These are phyloP conservation scores for Castanea crenata DNA, from an alignment of 306 rosid genomes.

Conservation along the genomic window DNA sequence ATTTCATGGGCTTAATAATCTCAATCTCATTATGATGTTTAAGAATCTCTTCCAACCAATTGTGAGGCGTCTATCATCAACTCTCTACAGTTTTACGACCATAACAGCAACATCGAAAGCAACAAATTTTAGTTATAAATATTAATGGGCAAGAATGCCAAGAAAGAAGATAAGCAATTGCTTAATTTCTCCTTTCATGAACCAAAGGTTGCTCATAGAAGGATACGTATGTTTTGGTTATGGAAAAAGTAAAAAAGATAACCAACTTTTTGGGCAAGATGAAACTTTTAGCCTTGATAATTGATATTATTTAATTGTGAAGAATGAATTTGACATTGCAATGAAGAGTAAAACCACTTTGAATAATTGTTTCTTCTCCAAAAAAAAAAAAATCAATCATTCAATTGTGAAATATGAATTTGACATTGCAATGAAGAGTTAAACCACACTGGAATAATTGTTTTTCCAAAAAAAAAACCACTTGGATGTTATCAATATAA, in stretches of 20 bases:
- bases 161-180: not conserved
- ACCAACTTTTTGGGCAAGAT: no score
- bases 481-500: no score
- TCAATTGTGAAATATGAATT: no score
- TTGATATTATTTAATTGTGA: no score
- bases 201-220: not conserved
- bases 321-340: no score
- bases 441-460: not conserved
- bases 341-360: not conserved
- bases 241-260: no score
- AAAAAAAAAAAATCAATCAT: no score
- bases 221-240: not conserved
- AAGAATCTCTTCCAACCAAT: slow-evolving; percentile 13
- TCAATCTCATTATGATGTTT: slow-evolving; percentile 7
- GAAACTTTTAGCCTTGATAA: no score
- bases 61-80: slow-evolving; percentile 9
- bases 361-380: not conserved
- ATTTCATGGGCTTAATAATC: slow-evolving; percentile 14
- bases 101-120: slow-evolving; percentile 19
- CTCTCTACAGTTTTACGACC: not conserved
- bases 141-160: not conserved
- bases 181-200: slow-evolving; percentile 9
- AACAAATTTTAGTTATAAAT: slow-evolving; percentile 7
- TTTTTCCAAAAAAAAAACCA: not conserved
- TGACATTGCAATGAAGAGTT: not conserved